Base-by-base conservation (phyloP, 1,284 basidiomycete genomes). In the Cystobasidium slooffiae region DNA sequence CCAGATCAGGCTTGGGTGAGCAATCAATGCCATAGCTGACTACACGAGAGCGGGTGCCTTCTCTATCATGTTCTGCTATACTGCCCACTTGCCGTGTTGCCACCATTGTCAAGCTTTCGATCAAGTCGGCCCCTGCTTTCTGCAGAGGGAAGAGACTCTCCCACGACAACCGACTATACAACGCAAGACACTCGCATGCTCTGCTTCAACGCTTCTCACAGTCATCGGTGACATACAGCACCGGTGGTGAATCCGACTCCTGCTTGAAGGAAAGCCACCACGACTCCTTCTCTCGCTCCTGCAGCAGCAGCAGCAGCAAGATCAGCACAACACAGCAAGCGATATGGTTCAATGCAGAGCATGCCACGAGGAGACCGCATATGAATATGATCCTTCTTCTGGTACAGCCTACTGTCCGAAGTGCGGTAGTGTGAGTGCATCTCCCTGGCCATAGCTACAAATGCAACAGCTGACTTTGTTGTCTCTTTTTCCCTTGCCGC, bases 331-430 rank as follows among this genome's bases (percentile, higher is more conserved):
- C 16, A 51, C 3, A 51, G 47, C 47, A 51, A 51, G 20, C 52
- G n/a, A 47, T 9, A 72, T 66, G 68, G 55, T 55, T 16, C 56
- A 61, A 14, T 75, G 75, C 43, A 9, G 43, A 41, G 47, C 72
- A 10, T 75, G 75, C 58, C 37, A 43, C 41, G 24, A 44, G 20
- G 56, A 66, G 43, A 56, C 68, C 3, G 7, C 18, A 31, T 66
- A 61, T 47, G 75, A 75, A 43, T 59, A 77, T 56, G 79, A 80
- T 63, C 49, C 66, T 39, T 52, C 74, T 18, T 90, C 90, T 7
- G 92, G 91, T 7, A 91, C 91, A 78, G 89, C 90, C 8, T 91
- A 91, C 80, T 97, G 93, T 80, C 87, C 90, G 2, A 84, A 86
- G 77, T 97, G 94, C 79, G 93, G 92, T 68, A 91, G 89, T 12